phyloP scores from a whole-genome alignment of 2,329 filamentous ascomycete species.

The Exophiala lecanii-corni region DNA sequence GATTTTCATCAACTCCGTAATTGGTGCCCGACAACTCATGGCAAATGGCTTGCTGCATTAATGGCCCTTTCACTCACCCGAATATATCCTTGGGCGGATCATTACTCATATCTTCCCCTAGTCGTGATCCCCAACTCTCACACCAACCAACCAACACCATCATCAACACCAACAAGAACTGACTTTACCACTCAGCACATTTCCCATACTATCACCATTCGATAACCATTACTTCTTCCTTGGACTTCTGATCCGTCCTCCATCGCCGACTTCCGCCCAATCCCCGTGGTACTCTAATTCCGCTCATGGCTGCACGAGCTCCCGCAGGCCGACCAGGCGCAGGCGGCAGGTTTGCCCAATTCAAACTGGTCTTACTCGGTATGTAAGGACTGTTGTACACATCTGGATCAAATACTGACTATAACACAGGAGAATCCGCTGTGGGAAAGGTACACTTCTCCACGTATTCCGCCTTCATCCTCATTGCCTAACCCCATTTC shows the following conservation, averaged over 20 bases:
- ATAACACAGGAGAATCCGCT: constrained; percentile 78
- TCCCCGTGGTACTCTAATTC: no score
- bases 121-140: no score
- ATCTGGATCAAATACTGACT: constrained; percentile 34
- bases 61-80: no score
- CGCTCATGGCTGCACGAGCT: constrained; percentile 78
- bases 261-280: no score
- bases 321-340: constrained; percentile 63
- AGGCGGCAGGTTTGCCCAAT: constrained; percentile 79
- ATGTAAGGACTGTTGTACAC: constrained; percentile 35
- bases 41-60: no score
- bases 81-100: no score
- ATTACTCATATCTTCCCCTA: no score
- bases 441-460: constrained; percentile 76
- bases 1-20: no score
- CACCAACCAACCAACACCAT: background rate
- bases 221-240: no score
- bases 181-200: no score
- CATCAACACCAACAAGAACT: background rate
- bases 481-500: constrained; percentile 19
- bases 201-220: background rate
- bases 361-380: constrained; percentile 97
- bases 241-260: no score
- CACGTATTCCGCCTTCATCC: constrained; percentile 7
- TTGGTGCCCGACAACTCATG: no score